phyloP scores from a whole-genome alignment of 768 basidiomycete genomes.

The Hericium rajendrae region DNA sequence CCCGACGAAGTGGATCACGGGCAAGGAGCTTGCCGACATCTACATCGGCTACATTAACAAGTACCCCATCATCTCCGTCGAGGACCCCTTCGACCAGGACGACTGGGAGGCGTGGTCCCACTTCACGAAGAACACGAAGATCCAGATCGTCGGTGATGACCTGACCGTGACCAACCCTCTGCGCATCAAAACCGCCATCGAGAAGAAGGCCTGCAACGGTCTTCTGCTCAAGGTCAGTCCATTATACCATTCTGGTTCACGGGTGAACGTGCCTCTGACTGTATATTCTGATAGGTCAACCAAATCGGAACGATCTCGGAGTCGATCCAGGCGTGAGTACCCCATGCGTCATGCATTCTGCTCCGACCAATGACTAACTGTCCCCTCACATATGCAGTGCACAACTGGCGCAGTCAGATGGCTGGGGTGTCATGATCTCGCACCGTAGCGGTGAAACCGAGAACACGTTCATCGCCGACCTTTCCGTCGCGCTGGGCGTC shows the following conservation, averaged over 20 bases:
- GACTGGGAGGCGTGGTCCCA: slow-evolving; percentile 98
- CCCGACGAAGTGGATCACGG: slow-evolving; percentile 91
- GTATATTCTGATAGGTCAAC: slow-evolving; percentile 53
- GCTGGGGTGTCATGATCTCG: slow-evolving; percentile 99
- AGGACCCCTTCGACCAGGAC: slow-evolving; percentile 99
- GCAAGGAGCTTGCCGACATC: slow-evolving; percentile 84
- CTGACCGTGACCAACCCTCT: slow-evolving; percentile 96
- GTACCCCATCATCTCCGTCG: slow-evolving; percentile 93
- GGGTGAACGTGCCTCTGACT: not conserved
- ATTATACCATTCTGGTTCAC: not conserved
- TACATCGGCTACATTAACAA: slow-evolving; percentile 82
- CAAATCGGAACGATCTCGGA: slow-evolving; percentile 99
- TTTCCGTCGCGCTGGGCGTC: slow-evolving; percentile 83
- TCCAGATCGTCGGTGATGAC: slow-evolving; percentile 95
- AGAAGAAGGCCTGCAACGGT: slow-evolving; percentile 99
- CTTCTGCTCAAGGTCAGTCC: slow-evolving; percentile 78
- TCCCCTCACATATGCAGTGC: slow-evolving; percentile 42
- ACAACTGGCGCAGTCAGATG: slow-evolving; percentile 89
- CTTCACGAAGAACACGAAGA: slow-evolving; percentile 69
- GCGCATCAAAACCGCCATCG: slow-evolving; percentile 96
- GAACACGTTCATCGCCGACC: slow-evolving; percentile 93
- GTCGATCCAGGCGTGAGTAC: slow-evolving; percentile 91
- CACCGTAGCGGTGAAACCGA: slow-evolving; percentile 99
- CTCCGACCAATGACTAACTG: not conserved
- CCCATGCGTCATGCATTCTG: not conserved